These are phyloP conservation scores for Talaromyces rugulosus DNA, from an alignment of 2,329 filamentous ascomycete species.

Conservation along the genomic window DNA sequence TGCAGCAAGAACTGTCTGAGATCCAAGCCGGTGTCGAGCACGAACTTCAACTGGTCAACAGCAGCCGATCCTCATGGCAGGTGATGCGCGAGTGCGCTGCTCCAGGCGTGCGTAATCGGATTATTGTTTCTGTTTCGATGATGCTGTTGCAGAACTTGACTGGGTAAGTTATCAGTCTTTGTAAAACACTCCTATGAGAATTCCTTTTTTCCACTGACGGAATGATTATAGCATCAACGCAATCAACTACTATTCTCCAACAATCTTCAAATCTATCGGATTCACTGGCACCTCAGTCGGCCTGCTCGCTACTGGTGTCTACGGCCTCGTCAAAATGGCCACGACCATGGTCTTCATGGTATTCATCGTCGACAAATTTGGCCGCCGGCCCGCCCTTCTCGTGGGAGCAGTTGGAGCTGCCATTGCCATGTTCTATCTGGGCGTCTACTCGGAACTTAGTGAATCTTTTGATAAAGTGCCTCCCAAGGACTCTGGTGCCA, in stretches of 20 bases:
- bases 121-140: slow-evolving; percentile 47
- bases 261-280: slow-evolving; percentile 53
- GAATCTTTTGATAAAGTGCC: background rate
- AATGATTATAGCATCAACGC: slow-evolving; percentile 59
- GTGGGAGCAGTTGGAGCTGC: slow-evolving; percentile 55
- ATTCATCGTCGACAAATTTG: slow-evolving; percentile 44
- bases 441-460: slow-evolving; percentile 18
- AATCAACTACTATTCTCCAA: slow-evolving; percentile 59
- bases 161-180: slow-evolving; percentile 44
- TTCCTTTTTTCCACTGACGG: slow-evolving; percentile 60
- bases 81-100: slow-evolving; percentile 18
- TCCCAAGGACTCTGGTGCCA: slow-evolving; percentile 13
- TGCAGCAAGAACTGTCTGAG: slow-evolving; percentile 48
- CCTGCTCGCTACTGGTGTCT: slow-evolving; percentile 50
- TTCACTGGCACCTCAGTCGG: slow-evolving; percentile 45
- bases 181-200: no score
- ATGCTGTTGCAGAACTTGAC: slow-evolving; percentile 52
- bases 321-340: slow-evolving; percentile 63
- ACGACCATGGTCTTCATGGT: slow-evolving; percentile 63
- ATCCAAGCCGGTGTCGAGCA: slow-evolving; percentile 57
- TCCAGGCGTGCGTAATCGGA: slow-evolving; percentile 45
- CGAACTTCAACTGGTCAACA: slow-evolving; percentile 41
- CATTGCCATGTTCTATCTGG: slow-evolving; percentile 35
- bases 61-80: slow-evolving; percentile 47
- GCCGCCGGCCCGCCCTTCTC: slow-evolving; percentile 45